Conservation (phyloP, 768 basidiomycete species). For the Suillus clintonianus region DNA sequence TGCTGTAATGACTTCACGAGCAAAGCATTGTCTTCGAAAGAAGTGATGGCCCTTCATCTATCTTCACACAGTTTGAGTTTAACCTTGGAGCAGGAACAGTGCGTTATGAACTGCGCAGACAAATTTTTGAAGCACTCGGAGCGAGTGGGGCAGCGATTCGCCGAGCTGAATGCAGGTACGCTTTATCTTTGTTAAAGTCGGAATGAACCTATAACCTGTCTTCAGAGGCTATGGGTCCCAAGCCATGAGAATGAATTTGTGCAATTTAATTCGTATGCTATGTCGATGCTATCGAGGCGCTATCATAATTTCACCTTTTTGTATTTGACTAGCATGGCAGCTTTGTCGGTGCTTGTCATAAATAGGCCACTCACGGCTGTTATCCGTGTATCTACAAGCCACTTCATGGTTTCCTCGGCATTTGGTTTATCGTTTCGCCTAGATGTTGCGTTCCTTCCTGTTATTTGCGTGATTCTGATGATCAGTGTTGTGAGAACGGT, state of each 20-base stretch:
- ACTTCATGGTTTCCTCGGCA: slow-evolving; percentile 3
- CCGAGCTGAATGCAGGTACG: slow-evolving; percentile 89
- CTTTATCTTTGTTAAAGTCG: slow-evolving; percentile 9
- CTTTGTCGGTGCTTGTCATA: neutral
- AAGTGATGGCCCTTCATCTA: slow-evolving; percentile 49
- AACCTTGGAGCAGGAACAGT: slow-evolving; percentile 65
- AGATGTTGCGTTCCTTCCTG: slow-evolving; percentile 4
- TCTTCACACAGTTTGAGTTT: slow-evolving; percentile 7
- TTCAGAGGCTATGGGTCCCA: slow-evolving; percentile 34
- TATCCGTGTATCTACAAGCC: neutral
- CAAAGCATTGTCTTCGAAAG: slow-evolving; percentile 90
- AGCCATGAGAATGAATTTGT: slow-evolving; percentile 22
- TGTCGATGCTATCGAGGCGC: slow-evolving; percentile 12
- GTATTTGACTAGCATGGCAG: neutral
- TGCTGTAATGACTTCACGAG: slow-evolving; percentile 98
- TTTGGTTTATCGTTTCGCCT: neutral
- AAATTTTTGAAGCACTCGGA: slow-evolving; percentile 98
- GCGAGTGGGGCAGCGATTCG: slow-evolving; percentile 88
- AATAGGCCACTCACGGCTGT: neutral
- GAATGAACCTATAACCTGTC: neutral
- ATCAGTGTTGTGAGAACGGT: slow-evolving; percentile 8
- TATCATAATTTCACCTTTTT: slow-evolving; percentile 4
- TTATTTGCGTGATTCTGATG: slow-evolving; percentile 5
- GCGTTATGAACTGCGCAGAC: slow-evolving; percentile 92
- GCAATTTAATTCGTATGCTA: neutral